phyloP scores from a whole-genome alignment of 164 flowering plant genomes.

The Sedum album region DNA sequence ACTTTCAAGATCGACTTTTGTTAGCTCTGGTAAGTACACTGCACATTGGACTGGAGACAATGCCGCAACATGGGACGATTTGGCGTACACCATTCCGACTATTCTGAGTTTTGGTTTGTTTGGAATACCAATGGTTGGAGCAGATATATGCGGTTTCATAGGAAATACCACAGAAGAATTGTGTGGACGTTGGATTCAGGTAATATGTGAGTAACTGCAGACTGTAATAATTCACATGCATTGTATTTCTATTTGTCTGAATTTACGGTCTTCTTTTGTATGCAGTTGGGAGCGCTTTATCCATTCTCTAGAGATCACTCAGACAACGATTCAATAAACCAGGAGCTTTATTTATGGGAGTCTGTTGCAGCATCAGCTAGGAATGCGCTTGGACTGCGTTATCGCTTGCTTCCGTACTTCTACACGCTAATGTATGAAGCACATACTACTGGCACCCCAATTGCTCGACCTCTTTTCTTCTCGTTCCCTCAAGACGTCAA shows the following conservation, averaged over 20 bases:
- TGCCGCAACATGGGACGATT: conserved; percentile 68
- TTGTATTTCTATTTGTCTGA: neutral
- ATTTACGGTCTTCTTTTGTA: neutral
- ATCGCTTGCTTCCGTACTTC: conserved; percentile 12
- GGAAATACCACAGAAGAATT: conserved; percentile 63
- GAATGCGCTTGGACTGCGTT: conserved; percentile 6
- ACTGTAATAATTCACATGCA: neutral
- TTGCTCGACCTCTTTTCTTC: conserved; percentile 43
- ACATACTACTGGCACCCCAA: neutral
- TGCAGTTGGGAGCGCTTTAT: conserved; percentile 80
- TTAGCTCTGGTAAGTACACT: conserved; percentile 62
- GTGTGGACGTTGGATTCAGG: conserved; percentile 84
- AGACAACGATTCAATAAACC: conserved; percentile 24
- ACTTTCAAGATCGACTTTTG: conserved; percentile 63
- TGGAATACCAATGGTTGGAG: conserved; percentile 88
- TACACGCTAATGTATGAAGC: conserved; percentile 53
- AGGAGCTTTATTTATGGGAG: conserved; percentile 77
- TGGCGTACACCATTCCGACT: conserved; percentile 53
- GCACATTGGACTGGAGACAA: conserved; percentile 94
- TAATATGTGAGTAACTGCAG: conserved; percentile 13
- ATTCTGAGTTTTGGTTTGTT: conserved; percentile 61
- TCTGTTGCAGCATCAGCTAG: conserved; percentile 9
- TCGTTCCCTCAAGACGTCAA: conserved; percentile 52
- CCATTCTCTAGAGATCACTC: conserved; percentile 82
- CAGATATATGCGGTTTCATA: conserved; percentile 76